phyloP scores from a whole-genome alignment of 2,329 filamentous ascomycete genomes.

The Colletotrichum theobromicola region DNA sequence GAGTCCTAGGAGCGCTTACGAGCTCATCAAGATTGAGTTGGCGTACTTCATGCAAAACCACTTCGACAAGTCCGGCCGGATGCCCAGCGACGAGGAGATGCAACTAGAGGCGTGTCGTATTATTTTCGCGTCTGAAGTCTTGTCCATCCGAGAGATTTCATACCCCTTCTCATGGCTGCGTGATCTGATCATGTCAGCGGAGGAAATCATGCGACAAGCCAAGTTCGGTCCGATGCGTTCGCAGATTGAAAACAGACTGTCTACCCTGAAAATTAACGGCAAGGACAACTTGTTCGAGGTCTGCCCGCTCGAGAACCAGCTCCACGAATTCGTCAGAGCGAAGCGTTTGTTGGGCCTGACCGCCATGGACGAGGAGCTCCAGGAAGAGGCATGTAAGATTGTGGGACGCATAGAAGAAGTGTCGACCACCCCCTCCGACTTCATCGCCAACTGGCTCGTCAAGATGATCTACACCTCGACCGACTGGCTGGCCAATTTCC shows the following conservation, averaged over 20 bases:
- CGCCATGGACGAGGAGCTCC: slow-evolving; percentile 64
- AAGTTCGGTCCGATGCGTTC: slow-evolving; percentile 53
- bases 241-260: slow-evolving; percentile 51
- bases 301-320: slow-evolving; percentile 60
- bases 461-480: slow-evolving; percentile 55
- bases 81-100: slow-evolving; percentile 57
- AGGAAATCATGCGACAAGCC: slow-evolving; percentile 46
- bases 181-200: slow-evolving; percentile 60
- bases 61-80: slow-evolving; percentile 42
- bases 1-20: slow-evolving; percentile 63
- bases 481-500: slow-evolving; percentile 61
- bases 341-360: slow-evolving; percentile 61
- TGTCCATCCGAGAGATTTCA: slow-evolving; percentile 43
- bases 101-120: slow-evolving; percentile 65
- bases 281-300: slow-evolving; percentile 62
- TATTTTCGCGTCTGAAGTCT: slow-evolving; percentile 58
- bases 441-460: slow-evolving; percentile 61
- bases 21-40: slow-evolving; percentile 64
- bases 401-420: slow-evolving; percentile 61
- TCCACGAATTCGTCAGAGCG: slow-evolving; percentile 58
- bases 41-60: slow-evolving; percentile 55
- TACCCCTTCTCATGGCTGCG: slow-evolving; percentile 58
- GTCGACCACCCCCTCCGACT: slow-evolving; percentile 53
- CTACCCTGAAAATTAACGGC: slow-evolving; percentile 59
- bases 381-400: slow-evolving; percentile 63